Evolutionary conservation across 1,139 yeast genomes (phyloP), one percentile per base, ranked within the genome.

Genomic region (Hansenula lynferdii): DNA sequence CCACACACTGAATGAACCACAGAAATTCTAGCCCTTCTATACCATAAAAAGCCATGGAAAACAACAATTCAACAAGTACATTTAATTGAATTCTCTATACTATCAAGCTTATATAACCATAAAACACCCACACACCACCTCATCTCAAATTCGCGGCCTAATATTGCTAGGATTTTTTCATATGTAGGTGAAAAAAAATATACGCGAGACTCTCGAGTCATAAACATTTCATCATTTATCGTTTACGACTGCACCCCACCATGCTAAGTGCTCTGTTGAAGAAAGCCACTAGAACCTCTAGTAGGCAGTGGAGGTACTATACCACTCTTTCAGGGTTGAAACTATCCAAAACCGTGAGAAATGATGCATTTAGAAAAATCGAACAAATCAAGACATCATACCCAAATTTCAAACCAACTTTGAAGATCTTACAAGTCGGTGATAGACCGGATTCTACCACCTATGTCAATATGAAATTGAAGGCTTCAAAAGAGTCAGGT

Each of bases 351-450:
- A 47, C 50, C 24, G 54, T 67, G 35, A 59, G 67, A 46, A 49
- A 50, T 21, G 57, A 61, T 15, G 64, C 67, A 4, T 53, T 53
- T 48, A 65, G 64, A 19, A 85, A 79, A 48, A 77, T 84, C 48
- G 56, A 58, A 32, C 50, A 62, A 31, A 64, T 80, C 43, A 76
- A 75, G 56, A 43, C 62, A 14, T 57, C 66, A 41, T 69, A 75
- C 45, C 69, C 77, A 9, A 67, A 65, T 37, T 84, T 81, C 59
- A 63, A 65, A 39, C 92, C 94, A 26, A 70, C 70, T 36, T 68
- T 84, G 49, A 77, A 82, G 36, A 82, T 84, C 45, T 67, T 84
- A 43, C 94, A 84, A 60, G 85, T 84, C 33, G 94, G 94, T 39
- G 64, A 69, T 26, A 70, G 90, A 52, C 86, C 89, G 8, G 94